These are phyloP conservation scores for Lophiostoma macrostomum DNA, from an alignment of 495 filamentous ascomycete species.

Conservation along the genomic window DNA sequence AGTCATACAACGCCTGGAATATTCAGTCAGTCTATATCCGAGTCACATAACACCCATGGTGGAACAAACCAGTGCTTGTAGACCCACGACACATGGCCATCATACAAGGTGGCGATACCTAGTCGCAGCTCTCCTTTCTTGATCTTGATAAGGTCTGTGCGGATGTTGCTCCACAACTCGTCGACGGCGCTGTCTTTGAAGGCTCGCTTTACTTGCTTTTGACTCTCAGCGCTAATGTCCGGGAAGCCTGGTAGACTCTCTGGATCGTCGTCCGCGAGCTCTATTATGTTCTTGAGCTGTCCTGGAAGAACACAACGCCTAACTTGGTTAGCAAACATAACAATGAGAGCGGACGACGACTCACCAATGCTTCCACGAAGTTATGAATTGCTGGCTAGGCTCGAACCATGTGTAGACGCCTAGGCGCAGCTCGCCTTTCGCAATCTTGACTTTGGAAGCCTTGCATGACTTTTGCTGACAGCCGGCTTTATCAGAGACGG, in stretches of 20 bases:
- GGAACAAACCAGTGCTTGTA: conserved; percentile 23
- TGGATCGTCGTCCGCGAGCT: conserved; percentile 1
- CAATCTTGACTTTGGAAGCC: conserved; percentile 2
- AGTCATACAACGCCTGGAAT: neutral
- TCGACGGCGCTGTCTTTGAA: conserved; percentile 8
- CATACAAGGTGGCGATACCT: conserved; percentile 8
- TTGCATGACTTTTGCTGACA: conserved; percentile 19
- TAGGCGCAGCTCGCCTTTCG: conserved; percentile 17
- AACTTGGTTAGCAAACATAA: neutral
- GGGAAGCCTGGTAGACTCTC: conserved; percentile 1
- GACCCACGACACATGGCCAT: neutral
- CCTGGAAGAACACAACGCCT: conserved; percentile 8
- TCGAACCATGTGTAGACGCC: conserved; percentile 1
- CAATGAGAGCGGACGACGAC: neutral
- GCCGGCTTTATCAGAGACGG: conserved; percentile 2
- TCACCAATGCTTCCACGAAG: conserved; percentile 16
- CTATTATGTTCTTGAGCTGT: conserved; percentile 5
- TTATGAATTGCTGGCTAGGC: neutral
- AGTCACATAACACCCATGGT: neutral
- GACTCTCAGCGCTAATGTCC: conserved; percentile 7
- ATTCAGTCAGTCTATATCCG: neutral
- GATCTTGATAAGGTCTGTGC: conserved; percentile 24
- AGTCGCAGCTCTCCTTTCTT: conserved; percentile 19
- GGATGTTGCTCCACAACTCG: conserved; percentile 12
- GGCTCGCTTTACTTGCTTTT: conserved; percentile 11